Base-by-base conservation (phyloP, 2,329 filamentous ascomycete genomes). In the Thielaviopsis punctulata region DNA sequence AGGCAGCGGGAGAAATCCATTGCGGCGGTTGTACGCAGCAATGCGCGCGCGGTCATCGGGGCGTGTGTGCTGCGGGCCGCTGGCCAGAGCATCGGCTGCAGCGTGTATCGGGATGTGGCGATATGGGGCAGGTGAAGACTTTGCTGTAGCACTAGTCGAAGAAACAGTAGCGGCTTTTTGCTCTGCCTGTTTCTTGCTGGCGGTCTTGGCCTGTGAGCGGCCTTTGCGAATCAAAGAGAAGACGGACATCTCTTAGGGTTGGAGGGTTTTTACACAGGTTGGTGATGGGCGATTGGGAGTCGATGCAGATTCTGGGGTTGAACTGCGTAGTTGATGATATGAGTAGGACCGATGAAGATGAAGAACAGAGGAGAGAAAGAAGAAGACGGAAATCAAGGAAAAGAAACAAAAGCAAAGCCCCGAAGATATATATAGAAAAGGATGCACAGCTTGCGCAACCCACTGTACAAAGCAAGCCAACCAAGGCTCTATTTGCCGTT, bases 81-180 rank as follows among this genome's bases (percentile, higher is more conserved):
- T 52, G 13, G 41, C 44, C 5, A 56, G 48, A n/a, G 56, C 56
- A 30, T 56, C 52, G n/a, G 49, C 23, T 21, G 54, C 55, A 10
- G 56, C 56, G 23, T 57, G 56, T 4, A 52, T 56, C 12, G 56
- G 55, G 15, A 55, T 25, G 36, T 57, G 56, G 19, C 41, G 50
- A 45, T 57, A 57, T 3, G 39, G 46, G 4, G 36, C 30, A 13
- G 52, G 47, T 4, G 48, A 21, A 8, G 43, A 41, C 12, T 52
- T 48, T 9, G 39, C 10, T 15, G 23, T 25, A 13, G 30, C 12
- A 36, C 13, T 15, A 12, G 27, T 6, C n/a, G n/a, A n/a, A 12
- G 4, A 6, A 15, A 15, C 30, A 1, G 23, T 18, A 2, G 41
- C 30, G 36, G 19, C 36, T 25, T 49, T 45, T 15, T 43, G 15